phyloP scores from a whole-genome alignment of 306 rosid genomes.

The Lithocarpus polystachyus region DNA sequence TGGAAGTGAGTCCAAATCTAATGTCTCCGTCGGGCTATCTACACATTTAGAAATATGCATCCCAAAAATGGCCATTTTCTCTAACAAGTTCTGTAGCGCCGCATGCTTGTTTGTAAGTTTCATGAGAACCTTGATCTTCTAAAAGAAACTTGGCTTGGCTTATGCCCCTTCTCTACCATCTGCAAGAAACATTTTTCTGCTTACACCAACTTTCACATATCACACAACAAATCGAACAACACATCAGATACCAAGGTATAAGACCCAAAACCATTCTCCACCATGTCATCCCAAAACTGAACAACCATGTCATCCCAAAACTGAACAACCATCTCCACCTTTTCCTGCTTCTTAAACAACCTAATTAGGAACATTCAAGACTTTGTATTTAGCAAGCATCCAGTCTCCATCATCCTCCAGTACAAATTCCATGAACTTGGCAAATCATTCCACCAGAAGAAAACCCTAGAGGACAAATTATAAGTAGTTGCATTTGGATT shows the following conservation, averaged over 20 bases:
- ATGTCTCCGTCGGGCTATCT: conserved; percentile 1
- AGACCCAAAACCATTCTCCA: conserved; percentile 83
- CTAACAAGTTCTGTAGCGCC: conserved; percentile 54
- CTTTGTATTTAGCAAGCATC: conserved; percentile 76
- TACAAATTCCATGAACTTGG: conserved; percentile 71
- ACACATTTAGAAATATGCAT: conserved; percentile 28
- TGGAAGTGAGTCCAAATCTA: conserved; percentile 12
- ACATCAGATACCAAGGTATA: conserved; percentile 79
- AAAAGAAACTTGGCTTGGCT: conserved; percentile 71
- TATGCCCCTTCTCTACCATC: conserved; percentile 88
- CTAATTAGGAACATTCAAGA: conserved; percentile 87
- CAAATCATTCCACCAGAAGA: conserved; percentile 75
- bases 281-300: conserved; percentile 87
- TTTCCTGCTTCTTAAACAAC: conserved; percentile 67
- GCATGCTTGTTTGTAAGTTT: conserved; percentile 70
- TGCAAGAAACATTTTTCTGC: conserved; percentile 82
- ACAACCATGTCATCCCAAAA: conserved; percentile 92
- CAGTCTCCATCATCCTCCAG: conserved; percentile 55
- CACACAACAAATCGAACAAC: conserved; percentile 83
- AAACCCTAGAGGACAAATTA: conserved; percentile 77
- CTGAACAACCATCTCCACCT: conserved; percentile 78
- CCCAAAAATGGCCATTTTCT: conserved; percentile 63
- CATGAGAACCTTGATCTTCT: conserved; percentile 88
- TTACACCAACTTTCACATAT: conserved; percentile 66
- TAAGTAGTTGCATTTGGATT: conserved; percentile 77